These are phyloP conservation scores for Chaetothyriales sp. DNA, from an alignment of 2,329 filamentous ascomycete genomes.

Conservation along the genomic window DNA sequence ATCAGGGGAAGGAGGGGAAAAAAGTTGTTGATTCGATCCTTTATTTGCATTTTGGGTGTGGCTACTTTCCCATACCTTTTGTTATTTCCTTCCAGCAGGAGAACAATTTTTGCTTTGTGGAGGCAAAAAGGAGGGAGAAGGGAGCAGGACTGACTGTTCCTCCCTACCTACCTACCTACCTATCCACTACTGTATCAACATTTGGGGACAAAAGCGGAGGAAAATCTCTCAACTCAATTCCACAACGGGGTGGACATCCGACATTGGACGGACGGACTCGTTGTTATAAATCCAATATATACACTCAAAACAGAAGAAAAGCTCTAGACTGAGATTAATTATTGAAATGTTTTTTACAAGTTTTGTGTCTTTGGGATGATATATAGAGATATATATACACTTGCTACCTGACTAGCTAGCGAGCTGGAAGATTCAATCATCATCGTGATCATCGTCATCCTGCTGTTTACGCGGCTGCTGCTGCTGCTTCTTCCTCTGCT, in stretches of 20 bases:
- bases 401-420: too few species aligned
- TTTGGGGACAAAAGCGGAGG: background rate
- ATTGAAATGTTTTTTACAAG: too few species aligned
- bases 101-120: too few species aligned
- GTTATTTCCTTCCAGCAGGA: background rate
- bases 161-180: too few species aligned
- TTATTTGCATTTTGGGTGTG: background rate
- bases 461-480: conserved; percentile 4
- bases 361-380: too few species aligned
- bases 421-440: too few species aligned
- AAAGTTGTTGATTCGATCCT: background rate
- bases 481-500: conserved; percentile 11
- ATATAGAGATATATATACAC: too few species aligned
- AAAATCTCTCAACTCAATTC: background rate
- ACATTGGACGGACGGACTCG: too few species aligned
- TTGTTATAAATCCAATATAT: too few species aligned
- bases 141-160: background rate
- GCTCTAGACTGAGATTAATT: too few species aligned
- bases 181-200: background rate
- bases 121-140: background rate
- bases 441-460: conserved; percentile 14
- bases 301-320: too few species aligned
- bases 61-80: too few species aligned
- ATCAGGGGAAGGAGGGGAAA: background rate
- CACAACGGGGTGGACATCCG: background rate